These are phyloP conservation scores for Crithidia bombi DNA, from an alignment of 208 protist genomes.

Conservation along the genomic window DNA sequence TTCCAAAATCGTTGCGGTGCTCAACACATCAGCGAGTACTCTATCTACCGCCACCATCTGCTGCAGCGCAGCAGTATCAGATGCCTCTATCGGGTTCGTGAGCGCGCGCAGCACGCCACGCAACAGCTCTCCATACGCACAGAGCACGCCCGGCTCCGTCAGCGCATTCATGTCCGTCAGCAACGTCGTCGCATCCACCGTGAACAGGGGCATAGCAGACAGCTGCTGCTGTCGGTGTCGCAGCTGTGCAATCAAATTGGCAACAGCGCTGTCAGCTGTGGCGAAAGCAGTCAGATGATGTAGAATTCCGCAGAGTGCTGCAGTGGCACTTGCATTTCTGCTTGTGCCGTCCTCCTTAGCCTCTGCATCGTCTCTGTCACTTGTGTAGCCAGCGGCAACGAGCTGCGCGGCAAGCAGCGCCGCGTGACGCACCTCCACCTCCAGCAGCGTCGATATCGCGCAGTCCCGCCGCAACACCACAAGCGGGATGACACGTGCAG, in stretches of 20 bases:
- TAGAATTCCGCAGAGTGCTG: slow-evolving; percentile 11
- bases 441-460: slow-evolving; percentile 23
- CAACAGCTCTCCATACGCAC: slow-evolving; percentile 19
- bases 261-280: slow-evolving; percentile 5
- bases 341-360: background rate
- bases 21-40: slow-evolving; percentile 10
- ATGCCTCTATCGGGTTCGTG: background rate
- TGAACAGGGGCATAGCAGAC: background rate
- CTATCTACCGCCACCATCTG: background rate
- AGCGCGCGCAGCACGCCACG: slow-evolving; percentile 14
- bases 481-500: slow-evolving; percentile 18
- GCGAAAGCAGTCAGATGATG: slow-evolving; percentile 14
- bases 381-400: background rate
- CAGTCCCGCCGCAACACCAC: slow-evolving; percentile 23
- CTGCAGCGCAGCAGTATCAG: background rate
- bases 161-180: slow-evolving; percentile 2
- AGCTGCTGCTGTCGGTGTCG: background rate
- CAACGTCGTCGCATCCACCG: background rate
- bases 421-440: slow-evolving; percentile 24
- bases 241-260: slow-evolving; percentile 4
- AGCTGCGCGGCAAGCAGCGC: slow-evolving; percentile 20
- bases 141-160: slow-evolving; percentile 20
- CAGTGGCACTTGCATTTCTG: background rate
- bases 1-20: background rate
- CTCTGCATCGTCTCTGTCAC: background rate